Evolutionary conservation across 1,139 yeast genomes (phyloP), one percentile per base, ranked within the genome.

Genomic region (Yamadazyma trypodendri): DNA sequence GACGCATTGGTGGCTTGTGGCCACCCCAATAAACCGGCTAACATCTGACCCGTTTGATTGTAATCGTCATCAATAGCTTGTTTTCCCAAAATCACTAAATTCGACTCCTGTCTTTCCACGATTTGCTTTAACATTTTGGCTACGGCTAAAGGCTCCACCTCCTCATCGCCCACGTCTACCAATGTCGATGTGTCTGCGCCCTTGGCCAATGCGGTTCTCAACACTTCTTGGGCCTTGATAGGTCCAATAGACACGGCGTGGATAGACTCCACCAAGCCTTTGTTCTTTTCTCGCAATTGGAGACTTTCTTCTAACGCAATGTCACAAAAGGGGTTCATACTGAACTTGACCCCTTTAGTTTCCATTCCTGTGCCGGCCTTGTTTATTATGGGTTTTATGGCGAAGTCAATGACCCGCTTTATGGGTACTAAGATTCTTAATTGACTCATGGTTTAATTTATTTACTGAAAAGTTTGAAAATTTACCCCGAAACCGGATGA

Each of bases 1-100:
- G 95, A 84, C 7, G 97, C 98, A 58, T 89, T 87, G 32, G 97
- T 90, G 25, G 97, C 97, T 64, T 92, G 98, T 13, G 97, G 95
- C 98, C 98, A 92, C 55, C 83, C 79, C 62, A 92, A 75, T 47
- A 92, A 69, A 6, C 97, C 97, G 2, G 97, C 97, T 42, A 92
- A 76, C 80, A 92, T 87, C 64, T 90, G 97, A 18, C 98, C 98
- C n/a, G 97, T 90, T 63, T 90, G 96, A 62, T 87, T 88, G 35
- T 87, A 74, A 57, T 92, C 98, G 53, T 89, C 95, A 61, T 92
- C 98, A 53, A 92, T 90, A 28, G 97, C 90, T 65, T 92, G 98
- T 60, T 92, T 92, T 31, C 98, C 98, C 58, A 92, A 75, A 32
- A 92, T 77, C 31, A 92, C 83, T 56, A 92, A 65, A 63, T 92